These are phyloP conservation scores for Amanita fuliginea DNA, from an alignment of 768 basidiomycete genomes.

Conservation along the genomic window DNA sequence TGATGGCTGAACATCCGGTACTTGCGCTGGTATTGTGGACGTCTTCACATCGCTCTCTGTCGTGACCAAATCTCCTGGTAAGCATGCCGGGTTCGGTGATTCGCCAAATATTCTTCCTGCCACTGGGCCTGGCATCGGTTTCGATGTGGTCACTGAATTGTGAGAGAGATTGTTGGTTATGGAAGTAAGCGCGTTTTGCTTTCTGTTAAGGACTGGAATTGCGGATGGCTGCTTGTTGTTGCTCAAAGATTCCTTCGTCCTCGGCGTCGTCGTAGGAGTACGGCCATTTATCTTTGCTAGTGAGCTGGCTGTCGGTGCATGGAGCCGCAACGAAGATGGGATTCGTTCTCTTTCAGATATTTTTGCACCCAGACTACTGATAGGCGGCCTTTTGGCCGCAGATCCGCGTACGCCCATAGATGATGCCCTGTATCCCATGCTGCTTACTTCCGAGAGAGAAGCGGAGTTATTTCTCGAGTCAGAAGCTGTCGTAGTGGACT, in stretches of 20 bases:
- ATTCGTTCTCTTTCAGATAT: constrained; percentile 9
- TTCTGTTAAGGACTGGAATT: constrained; percentile 6
- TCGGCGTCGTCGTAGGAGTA: constrained; percentile 4
- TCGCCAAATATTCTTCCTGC: not conserved
- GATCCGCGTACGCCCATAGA: constrained; percentile 14
- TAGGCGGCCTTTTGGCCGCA: constrained; percentile 11
- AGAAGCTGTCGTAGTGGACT: not conserved
- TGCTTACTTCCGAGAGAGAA: not conserved
- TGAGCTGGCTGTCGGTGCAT: constrained; percentile 72
- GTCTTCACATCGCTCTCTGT: not conserved
- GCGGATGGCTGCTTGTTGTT: constrained; percentile 1
- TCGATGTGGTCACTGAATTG: not conserved
- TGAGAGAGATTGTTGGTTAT: constrained; percentile 26
- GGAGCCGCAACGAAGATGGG: constrained; percentile 32
- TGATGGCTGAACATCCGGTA: not conserved
- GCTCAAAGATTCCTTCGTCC: constrained; percentile 8
- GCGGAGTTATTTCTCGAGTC: not conserved
- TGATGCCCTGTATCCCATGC: not conserved
- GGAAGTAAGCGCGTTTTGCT: constrained; percentile 14
- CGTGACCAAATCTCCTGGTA: not conserved
- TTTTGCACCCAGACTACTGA: constrained; percentile 25
- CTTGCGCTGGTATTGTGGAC: not conserved
- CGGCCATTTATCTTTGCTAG: constrained; percentile 41
- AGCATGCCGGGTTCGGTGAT: not conserved
- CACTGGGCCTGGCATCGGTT: not conserved